phyloP scores from a whole-genome alignment of 768 basidiomycete genomes.

The Rickenella mellea region DNA sequence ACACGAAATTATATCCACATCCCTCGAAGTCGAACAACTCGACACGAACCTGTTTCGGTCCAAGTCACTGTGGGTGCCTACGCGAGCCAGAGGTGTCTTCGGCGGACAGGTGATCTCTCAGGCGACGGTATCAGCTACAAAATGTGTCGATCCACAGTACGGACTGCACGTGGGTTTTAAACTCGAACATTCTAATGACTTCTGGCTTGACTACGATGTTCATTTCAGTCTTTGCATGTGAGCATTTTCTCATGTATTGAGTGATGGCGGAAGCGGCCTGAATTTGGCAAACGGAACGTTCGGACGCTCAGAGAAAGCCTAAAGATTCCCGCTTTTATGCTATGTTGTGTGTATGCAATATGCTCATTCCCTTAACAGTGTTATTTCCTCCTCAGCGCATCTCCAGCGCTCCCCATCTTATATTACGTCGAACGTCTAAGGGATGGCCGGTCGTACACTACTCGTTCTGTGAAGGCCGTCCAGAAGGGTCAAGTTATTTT shows the following conservation, averaged over 20 bases:
- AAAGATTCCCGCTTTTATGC: no score
- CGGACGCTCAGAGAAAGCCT: no score
- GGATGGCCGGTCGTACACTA: slow-evolving; percentile 65
- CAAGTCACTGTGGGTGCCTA: slow-evolving; percentile 59
- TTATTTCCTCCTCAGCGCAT: slow-evolving; percentile 73
- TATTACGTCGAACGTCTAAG: slow-evolving; percentile 73
- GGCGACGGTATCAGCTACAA: slow-evolving; percentile 73
- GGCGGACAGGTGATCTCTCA: slow-evolving; percentile 89
- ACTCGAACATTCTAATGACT: background rate
- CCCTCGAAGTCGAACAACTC: slow-evolving; percentile 70
- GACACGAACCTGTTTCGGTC: slow-evolving; percentile 75
- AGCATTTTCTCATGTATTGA: slow-evolving; percentile 14
- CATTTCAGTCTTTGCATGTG: slow-evolving; percentile 62
- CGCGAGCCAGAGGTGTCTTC: slow-evolving; percentile 62
- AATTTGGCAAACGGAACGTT: no score
- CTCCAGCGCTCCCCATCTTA: slow-evolving; percentile 59
- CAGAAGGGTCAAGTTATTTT: slow-evolving; percentile 45
- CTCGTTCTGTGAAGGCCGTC: slow-evolving; percentile 36
- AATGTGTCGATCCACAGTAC: slow-evolving; percentile 55
- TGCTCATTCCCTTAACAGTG: no score
- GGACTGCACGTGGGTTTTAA: slow-evolving; percentile 55
- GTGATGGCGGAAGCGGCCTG: background rate
- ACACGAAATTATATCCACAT: no score
- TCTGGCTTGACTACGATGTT: background rate
- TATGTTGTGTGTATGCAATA: no score